Evolutionary conservation across 768 basidiomycete species (phyloP).

Genomic region (Tulasnella sp.): DNA sequence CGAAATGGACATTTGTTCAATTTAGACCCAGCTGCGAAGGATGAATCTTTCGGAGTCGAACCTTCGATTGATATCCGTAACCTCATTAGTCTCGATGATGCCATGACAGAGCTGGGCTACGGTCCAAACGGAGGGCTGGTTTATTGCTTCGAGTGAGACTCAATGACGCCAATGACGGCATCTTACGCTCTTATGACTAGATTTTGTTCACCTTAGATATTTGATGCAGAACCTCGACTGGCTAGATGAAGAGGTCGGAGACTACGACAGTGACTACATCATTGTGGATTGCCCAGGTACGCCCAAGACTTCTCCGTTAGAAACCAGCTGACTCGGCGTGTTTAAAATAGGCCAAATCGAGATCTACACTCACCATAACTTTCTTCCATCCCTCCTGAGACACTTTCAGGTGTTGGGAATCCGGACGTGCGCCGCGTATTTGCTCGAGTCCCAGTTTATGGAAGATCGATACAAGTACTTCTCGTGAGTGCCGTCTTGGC

Average conservation of each 20-base stretch:
- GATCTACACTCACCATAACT: slow-evolving; percentile 96
- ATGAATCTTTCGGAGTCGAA: slow-evolving; percentile 83
- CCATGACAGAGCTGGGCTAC: slow-evolving; percentile 91
- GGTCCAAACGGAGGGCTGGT: slow-evolving; percentile 97
- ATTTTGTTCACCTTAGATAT: slow-evolving; percentile 55
- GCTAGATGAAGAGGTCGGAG: slow-evolving; percentile 93
- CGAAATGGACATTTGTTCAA: slow-evolving; percentile 91
- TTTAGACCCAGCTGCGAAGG: slow-evolving; percentile 89
- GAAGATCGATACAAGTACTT: slow-evolving; percentile 99
- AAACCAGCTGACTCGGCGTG: neutral
- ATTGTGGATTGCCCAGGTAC: slow-evolving; percentile 87
- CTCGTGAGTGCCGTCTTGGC: slow-evolving; percentile 46
- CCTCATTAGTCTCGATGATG: slow-evolving; percentile 86
- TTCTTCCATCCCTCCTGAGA: slow-evolving; percentile 85
- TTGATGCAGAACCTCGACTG: slow-evolving; percentile 96
- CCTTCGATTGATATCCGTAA: slow-evolving; percentile 93
- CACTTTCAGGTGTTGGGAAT: slow-evolving; percentile 71
- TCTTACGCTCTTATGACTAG: neutral
- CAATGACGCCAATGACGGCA: slow-evolving; percentile 41
- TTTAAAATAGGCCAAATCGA: slow-evolving; percentile 86
- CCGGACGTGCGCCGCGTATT: slow-evolving; percentile 81
- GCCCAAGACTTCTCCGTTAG: neutral
- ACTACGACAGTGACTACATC: slow-evolving; percentile 93
- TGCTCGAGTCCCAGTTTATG: slow-evolving; percentile 99
- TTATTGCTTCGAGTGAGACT: slow-evolving; percentile 96